These are phyloP conservation scores for Blastomyces emzantsi DNA, from an alignment of 2,329 filamentous ascomycete genomes.

Conservation along the genomic window DNA sequence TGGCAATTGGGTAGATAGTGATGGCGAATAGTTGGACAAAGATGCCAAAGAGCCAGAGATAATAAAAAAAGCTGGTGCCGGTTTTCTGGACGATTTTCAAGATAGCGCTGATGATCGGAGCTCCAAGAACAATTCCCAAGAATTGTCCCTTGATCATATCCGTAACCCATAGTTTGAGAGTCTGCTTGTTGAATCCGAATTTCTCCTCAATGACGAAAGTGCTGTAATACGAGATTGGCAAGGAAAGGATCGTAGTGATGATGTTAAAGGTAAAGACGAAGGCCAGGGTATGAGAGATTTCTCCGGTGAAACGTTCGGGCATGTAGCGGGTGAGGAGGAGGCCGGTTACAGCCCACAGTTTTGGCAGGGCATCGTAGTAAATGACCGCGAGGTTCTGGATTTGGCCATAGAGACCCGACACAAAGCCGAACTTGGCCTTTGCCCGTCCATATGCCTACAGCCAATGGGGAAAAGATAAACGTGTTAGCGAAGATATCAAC, in stretches of 20 bases:
- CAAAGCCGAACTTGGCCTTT: constrained; percentile 81
- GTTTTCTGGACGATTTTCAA: constrained; percentile 91
- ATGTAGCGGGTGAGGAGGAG: constrained; percentile 62
- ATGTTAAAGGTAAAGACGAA: constrained; percentile 85
- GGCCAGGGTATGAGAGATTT: constrained; percentile 86
- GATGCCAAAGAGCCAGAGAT: constrained; percentile 88
- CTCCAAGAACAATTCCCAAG: constrained; percentile 67
- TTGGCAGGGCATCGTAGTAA: constrained; percentile 81
- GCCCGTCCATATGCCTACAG: constrained; percentile 77
- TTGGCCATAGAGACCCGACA: constrained; percentile 74
- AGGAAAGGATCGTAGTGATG: constrained; percentile 66
- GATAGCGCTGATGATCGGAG: constrained; percentile 85
- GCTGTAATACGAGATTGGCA: constrained; percentile 81
- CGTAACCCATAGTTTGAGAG: constrained; percentile 72
- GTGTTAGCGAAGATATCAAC: constrained; percentile 4
- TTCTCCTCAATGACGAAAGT: constrained; percentile 94
- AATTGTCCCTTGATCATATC: constrained; percentile 89
- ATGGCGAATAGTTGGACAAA: constrained; percentile 89
- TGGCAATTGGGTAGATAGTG: constrained; percentile 89
- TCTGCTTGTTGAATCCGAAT: constrained; percentile 99
- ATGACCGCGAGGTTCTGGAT: constrained; percentile 83
- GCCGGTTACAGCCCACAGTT: constrained; percentile 79
- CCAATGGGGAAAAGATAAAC: background rate
- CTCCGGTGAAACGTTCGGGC: constrained; percentile 67
- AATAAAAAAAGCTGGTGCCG: constrained; percentile 93